Evolutionary conservation across 2,329 filamentous ascomycete genomes (phyloP).

Genomic region (Neoarthrinium moseri): DNA sequence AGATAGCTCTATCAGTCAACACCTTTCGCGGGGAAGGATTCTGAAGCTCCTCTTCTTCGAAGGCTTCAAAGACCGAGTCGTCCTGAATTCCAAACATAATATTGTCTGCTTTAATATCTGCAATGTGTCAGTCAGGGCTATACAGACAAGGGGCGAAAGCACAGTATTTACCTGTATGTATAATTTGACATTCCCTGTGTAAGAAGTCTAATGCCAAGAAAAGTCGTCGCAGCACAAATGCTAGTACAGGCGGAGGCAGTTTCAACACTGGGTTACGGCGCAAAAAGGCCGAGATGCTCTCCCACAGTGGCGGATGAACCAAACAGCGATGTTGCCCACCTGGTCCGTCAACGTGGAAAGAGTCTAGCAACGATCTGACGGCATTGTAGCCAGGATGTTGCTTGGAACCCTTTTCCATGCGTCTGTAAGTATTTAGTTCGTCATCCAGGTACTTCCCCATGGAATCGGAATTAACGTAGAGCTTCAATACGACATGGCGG

Average conservation of each 20-base stretch:
- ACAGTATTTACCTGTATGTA: conserved; percentile 39
- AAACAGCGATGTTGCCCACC: conserved; percentile 34
- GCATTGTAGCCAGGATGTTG: conserved; percentile 29
- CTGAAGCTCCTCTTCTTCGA: conserved; percentile 37
- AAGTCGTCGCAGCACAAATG: conserved; percentile 33
- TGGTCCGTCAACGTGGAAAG: conserved; percentile 33
- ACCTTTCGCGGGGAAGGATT: conserved; percentile 41
- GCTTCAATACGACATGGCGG: conserved; percentile 32
- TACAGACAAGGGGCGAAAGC: neutral
- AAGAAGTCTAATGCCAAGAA: conserved; percentile 45
- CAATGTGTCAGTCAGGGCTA: neutral
- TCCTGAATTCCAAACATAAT: conserved; percentile 42
- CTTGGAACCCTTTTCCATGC: neutral
- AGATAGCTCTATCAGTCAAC: conserved; percentile 37
- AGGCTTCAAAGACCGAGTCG: conserved; percentile 35
- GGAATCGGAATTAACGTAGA: conserved; percentile 23
- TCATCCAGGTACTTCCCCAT: neutral
- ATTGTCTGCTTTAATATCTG: conserved; percentile 45
- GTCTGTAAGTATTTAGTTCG: neutral
- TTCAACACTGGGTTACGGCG: conserved; percentile 35
- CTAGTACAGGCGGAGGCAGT: conserved; percentile 32
- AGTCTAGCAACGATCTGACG: conserved; percentile 34
- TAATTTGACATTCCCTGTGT: conserved; percentile 42
- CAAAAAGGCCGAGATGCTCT: conserved; percentile 38
- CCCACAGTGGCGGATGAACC: conserved; percentile 40